Percentiles rank a stretch among this genome's conserved stretches.
Conservation (phyloP, 208 protist genomes). For the Novymonas esmeraldas region DNA sequence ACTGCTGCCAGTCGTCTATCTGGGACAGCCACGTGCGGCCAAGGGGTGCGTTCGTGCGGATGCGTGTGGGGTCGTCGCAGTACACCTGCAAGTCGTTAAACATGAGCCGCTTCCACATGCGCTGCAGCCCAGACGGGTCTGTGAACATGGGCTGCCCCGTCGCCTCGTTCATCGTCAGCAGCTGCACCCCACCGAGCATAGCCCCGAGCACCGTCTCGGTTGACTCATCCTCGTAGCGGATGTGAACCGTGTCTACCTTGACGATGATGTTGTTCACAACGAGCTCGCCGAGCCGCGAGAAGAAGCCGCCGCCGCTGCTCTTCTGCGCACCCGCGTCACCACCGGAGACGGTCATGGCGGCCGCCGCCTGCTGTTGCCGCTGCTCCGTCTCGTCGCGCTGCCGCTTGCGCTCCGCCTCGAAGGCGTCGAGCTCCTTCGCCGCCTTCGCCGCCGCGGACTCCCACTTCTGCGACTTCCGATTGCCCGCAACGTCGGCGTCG, state of each 20-base stretch:
- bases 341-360: background rate
- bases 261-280: conserved; percentile 91
- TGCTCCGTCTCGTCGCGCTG: conserved; percentile 41
- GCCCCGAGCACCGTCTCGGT: conserved; percentile 68
- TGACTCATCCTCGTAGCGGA: conserved; percentile 82
- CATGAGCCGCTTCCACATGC: conserved; percentile 72
- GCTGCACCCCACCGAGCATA: conserved; percentile 71
- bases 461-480: conserved; percentile 55
- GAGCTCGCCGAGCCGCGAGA: conserved; percentile 78
- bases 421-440: conserved; percentile 60
- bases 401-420: conserved; percentile 71
- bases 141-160: conserved; percentile 78
- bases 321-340: background rate
- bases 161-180: conserved; percentile 72
- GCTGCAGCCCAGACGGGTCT: conserved; percentile 58
- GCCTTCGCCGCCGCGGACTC: conserved; percentile 51
- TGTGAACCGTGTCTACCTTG: conserved; percentile 78
- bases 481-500: conserved; percentile 6
- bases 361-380: conserved; percentile 12
- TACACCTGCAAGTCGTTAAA: conserved; percentile 85
- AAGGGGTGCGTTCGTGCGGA: conserved; percentile 20
- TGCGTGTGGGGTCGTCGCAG: conserved; percentile 71
- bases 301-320: conserved; percentile 47
- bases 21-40: conserved; percentile 44
- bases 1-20: conserved; percentile 64